Conservation (phyloP, 345 rosid genomes). For the Crucihimalaya himalaica region DNA sequence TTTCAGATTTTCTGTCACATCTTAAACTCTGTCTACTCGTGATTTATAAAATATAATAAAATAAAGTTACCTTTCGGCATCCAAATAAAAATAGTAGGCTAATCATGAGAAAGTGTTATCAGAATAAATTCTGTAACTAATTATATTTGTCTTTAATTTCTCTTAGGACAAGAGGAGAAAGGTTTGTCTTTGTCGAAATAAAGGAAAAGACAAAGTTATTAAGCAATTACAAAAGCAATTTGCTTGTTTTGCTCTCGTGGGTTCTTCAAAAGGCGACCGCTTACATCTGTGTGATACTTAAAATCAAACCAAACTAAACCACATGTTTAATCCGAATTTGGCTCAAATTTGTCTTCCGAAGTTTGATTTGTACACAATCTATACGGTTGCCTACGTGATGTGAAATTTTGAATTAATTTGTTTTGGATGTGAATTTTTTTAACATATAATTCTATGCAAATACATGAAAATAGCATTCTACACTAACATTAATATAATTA, state of each 20-base stretch:
- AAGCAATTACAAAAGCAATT: neutral
- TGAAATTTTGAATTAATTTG: neutral
- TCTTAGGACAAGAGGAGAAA: constrained; percentile 11
- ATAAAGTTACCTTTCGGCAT: constrained; percentile 3
- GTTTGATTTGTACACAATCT: neutral
- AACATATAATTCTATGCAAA: neutral
- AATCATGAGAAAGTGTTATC: constrained; percentile 18
- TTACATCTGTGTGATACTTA: neutral
- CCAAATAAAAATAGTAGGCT: neutral
- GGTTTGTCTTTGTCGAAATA: neutral
- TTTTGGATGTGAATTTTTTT: no score
- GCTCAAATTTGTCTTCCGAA: neutral
- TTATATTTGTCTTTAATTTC: neutral
- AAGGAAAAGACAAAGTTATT: neutral
- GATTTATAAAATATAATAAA: neutral
- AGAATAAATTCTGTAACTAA: constrained; percentile 16
- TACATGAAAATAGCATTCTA: neutral
- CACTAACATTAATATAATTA: neutral
- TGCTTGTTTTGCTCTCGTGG: constrained; percentile 19
- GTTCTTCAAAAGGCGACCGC: constrained; percentile 9
- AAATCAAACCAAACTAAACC: neutral
- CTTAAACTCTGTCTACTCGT: neutral
- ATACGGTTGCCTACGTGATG: neutral
- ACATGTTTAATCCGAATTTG: neutral
- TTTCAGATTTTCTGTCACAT: neutral